Conservation (phyloP, 805 yeast species). For the Gaillardinia entomophila region DNA sequence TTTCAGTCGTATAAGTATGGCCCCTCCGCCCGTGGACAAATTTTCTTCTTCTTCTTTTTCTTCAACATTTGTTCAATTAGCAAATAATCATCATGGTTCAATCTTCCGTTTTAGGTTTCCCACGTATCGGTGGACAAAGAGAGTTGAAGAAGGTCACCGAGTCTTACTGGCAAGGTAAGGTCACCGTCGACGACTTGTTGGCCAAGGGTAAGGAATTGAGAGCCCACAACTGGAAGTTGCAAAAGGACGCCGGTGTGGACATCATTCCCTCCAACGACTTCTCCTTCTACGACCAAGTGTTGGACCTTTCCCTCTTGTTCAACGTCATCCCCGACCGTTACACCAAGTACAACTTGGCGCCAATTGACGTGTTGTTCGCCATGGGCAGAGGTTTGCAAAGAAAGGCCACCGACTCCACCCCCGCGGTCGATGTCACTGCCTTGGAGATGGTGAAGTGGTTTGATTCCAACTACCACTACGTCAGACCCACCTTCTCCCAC, state of each 20-base stretch:
- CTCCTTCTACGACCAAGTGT: constrained; percentile 96
- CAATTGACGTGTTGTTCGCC: constrained; percentile 91
- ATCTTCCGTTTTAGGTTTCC: constrained; percentile 98
- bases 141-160: constrained; percentile 98
- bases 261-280: constrained; percentile 96
- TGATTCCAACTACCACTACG: constrained; percentile 99
- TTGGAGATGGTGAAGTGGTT: constrained; percentile 99
- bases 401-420: constrained; percentile 78
- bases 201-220: constrained; percentile 94
- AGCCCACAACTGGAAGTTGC: constrained; percentile 96
- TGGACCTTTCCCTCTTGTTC: constrained; percentile 87
- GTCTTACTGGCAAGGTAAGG: constrained; percentile 97
- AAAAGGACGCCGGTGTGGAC: constrained; percentile 95
- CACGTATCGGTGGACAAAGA: constrained; percentile 99
- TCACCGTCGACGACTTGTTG: constrained; percentile 77
- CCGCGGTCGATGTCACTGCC: constrained; percentile 97
- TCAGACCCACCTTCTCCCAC: constrained; percentile 97
- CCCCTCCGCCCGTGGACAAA: too few relatives aligned
- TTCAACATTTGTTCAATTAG: neutral
- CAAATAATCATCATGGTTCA: constrained; percentile 68
- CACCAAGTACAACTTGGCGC: constrained; percentile 82
- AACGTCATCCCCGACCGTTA: constrained; percentile 96
- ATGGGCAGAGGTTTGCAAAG: constrained; percentile 99
- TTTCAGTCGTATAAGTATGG: too few relatives aligned
- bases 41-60: neutral